phyloP scores from a whole-genome alignment of 805 yeast genomes.

The Candida adriatica region DNA sequence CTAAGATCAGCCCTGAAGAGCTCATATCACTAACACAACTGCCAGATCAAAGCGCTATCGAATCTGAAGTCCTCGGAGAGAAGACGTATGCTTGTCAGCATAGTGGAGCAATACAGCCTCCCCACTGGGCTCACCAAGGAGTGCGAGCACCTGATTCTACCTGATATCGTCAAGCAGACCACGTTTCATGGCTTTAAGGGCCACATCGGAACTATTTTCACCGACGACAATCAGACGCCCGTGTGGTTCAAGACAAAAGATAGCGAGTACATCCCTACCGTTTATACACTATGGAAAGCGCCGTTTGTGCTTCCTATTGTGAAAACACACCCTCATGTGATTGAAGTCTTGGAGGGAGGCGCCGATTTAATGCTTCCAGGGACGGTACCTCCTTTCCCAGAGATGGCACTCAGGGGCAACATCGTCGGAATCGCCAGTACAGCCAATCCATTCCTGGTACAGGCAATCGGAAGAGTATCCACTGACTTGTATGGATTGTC shows the following conservation, averaged over 20 bases:
- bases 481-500: conserved; percentile 38
- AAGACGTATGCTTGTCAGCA: conserved; percentile 32
- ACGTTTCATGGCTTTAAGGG: conserved; percentile 49
- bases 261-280: conserved; percentile 55
- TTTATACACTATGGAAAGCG: conserved; percentile 64
- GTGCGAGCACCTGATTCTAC: conserved; percentile 17
- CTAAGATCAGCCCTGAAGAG: no score
- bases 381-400: conserved; percentile 42
- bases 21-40: conserved; percentile 3
- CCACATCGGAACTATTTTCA: conserved; percentile 55
- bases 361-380: conserved; percentile 82
- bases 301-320: conserved; percentile 63
- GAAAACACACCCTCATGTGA: conserved; percentile 65
- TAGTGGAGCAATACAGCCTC: conserved; percentile 37
- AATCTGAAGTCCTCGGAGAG: conserved; percentile 81
- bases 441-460: conserved; percentile 51
- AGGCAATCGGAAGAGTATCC: conserved; percentile 65
- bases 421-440: conserved; percentile 68
- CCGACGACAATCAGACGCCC: conserved; percentile 59
- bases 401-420: conserved; percentile 38
- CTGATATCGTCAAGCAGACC: conserved; percentile 45
- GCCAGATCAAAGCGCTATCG: conserved; percentile 59
- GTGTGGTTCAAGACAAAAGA: conserved; percentile 64
- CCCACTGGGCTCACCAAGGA: conserved; percentile 26
- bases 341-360: conserved; percentile 64